Percentiles rank a stretch among this genome's conserved stretches.
phyloP scores from a whole-genome alignment of 352 stramenopile genomes.

The Sclerospora graminicola region DNA sequence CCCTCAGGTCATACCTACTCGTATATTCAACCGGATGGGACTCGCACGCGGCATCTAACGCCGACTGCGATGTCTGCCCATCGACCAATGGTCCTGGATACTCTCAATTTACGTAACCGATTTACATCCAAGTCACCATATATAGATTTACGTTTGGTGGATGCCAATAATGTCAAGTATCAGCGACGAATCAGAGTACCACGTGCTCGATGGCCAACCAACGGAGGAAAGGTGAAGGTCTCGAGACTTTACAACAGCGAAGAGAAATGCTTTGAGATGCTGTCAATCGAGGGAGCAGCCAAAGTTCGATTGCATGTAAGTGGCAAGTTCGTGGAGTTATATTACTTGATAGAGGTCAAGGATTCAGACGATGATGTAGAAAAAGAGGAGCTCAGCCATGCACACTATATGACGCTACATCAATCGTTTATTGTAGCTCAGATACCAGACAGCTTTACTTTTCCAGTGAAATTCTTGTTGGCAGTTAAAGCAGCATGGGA shows the following conservation, averaged over 20 bases:
- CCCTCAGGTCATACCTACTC: slow-evolving; percentile 45
- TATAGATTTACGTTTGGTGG: slow-evolving; percentile 22
- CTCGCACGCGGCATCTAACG: slow-evolving; percentile 42
- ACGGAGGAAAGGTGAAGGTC: slow-evolving; percentile 12
- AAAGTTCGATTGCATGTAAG: slow-evolving; percentile 27
- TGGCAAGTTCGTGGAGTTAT: slow-evolving; percentile 28
- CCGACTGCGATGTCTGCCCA: slow-evolving; percentile 43
- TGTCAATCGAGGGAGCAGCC: slow-evolving; percentile 55
- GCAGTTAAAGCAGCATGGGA: slow-evolving; percentile 18
- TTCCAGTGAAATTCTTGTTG: slow-evolving; percentile 29
- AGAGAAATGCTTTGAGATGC: slow-evolving; percentile 37
- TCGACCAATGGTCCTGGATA: slow-evolving; percentile 26
- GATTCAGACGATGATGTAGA: slow-evolving; percentile 9
- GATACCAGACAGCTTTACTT: slow-evolving; percentile 25
- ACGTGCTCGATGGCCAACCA: slow-evolving; percentile 25
- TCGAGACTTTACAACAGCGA: slow-evolving; percentile 21
- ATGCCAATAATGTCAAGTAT: slow-evolving; percentile 5
- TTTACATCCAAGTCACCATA: slow-evolving; percentile 31
- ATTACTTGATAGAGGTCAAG: slow-evolving; percentile 29
- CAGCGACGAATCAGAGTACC: slow-evolving; percentile 9
- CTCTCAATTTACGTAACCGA: slow-evolving; percentile 45
- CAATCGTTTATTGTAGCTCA: slow-evolving; percentile 30
- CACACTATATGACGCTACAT: slow-evolving; percentile 30
- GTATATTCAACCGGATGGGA: slow-evolving; percentile 38
- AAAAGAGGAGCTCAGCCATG: slow-evolving; percentile 8